Base-by-base conservation (phyloP, 495 filamentous ascomycete species). In the Penicillium flavigenum region DNA sequence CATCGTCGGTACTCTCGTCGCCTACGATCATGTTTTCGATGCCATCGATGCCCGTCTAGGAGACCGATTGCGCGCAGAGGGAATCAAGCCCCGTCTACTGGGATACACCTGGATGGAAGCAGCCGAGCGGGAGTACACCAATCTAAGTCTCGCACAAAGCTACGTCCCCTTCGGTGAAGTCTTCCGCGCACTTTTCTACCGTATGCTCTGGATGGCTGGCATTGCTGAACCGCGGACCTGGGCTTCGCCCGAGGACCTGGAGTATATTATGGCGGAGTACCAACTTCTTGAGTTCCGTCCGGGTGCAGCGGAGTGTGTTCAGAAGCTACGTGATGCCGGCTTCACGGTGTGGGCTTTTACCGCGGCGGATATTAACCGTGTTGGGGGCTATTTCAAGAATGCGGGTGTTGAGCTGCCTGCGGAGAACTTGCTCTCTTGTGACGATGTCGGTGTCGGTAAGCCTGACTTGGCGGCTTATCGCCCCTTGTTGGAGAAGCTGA, bases 311-410 rank as follows among this genome's bases (percentile, higher is more conserved):
- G 70, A 77, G 45, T 72, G 69, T 48, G 58, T 77, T 2, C 36
- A 65, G 24, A 73, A 70, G 60, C 64, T 79, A 2, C 65, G 69
- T 5, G 58, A 72, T 51, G 69, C 63, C 1, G 73, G 73, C 8
- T 79, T 77, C 32, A 76, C 65, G 1, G 64, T 76, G 3, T 79
- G 76, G 76, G 67, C 64, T 1, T 68, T 79, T 11, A 79, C 76
- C 5, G 71, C 75, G 0, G 75, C 68, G 8, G 74, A 76, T 62
- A 27, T 61, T 9, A 62, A 55, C 19, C 54, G 74, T 5, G 73
- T 79, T 12, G 47, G 62, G 9, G 71, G 71, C 8, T 76, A 76
- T 51, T 76, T 79, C 51, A 47, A 64, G 10, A 47, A 64, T 2
- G 69, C 60, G 5, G 76, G 72, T 0, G 46, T 77, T 17, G 66